These are phyloP conservation scores for Sporothrix protearum DNA, from an alignment of 2,329 filamentous ascomycete genomes.

Conservation along the genomic window DNA sequence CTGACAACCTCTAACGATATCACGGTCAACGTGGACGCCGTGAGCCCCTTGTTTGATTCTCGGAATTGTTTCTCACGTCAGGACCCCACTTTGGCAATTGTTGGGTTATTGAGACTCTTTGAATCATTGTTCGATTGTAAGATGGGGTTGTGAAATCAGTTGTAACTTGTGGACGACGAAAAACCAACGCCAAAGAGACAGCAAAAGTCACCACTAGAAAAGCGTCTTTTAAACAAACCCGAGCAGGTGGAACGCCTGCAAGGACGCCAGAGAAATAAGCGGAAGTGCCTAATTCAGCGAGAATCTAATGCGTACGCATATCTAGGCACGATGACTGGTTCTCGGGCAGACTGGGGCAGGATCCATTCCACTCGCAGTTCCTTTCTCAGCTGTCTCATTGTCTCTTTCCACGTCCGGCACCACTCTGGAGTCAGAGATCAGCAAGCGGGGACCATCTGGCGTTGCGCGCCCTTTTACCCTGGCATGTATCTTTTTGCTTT, in stretches of 20 bases:
- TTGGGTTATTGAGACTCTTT: background rate
- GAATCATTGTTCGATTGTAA: background rate
- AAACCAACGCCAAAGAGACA: background rate
- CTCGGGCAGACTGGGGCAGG: background rate
- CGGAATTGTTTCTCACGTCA: background rate
- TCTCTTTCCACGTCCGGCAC: background rate
- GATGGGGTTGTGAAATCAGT: background rate
- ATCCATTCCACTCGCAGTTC: background rate
- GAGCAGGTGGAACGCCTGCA: background rate
- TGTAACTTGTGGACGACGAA: background rate
- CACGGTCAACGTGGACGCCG: background rate
- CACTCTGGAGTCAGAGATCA: conserved; percentile 6
- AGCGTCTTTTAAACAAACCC: conserved; percentile 5
- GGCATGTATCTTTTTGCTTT: background rate
- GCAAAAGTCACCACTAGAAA: background rate
- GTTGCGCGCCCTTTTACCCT: conserved; percentile 4
- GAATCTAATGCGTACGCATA: no score
- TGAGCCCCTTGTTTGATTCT: background rate
- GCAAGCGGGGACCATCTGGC: conserved; percentile 1
- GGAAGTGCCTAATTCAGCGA: conserved; percentile 19
- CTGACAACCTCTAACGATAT: background rate
- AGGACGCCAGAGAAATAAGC: background rate
- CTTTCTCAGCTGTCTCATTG: background rate
- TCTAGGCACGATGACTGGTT: background rate
- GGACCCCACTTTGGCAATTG: background rate